Evolutionary conservation across 768 basidiomycete genomes (phyloP), one percentile per base, ranked within the genome.

Genomic region (Podaxis sp.): DNA sequence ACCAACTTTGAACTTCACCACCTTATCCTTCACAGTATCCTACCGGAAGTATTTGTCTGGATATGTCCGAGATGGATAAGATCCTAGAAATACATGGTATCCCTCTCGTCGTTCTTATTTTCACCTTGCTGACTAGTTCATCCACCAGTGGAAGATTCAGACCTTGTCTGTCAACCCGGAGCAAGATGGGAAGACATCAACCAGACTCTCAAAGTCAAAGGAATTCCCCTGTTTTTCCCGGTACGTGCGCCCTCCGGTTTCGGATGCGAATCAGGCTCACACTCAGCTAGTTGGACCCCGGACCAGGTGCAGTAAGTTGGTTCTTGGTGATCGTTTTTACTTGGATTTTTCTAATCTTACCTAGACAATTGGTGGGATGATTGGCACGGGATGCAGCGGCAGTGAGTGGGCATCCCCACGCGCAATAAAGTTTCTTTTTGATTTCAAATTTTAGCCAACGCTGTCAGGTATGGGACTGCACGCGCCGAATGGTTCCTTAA

Each of bases 401-500:
- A 94, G 93, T 84, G 75, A 81, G 84, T 80, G 68, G 40, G 24
- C 30, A 13, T 44, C 63, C 65, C 24, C 36, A 60, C 33, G 51
- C 8, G n/a, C 15, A 39, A 28, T 13, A 54, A 42, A 33, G 22
- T 22, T n/a, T 39, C 26, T 19, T 53, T 24, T 44, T 38, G 15
- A 51, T 51, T 38, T 40, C 49, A n/a, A 22, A 9, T 5, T 44
- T 63, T 39, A 90, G 90, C 90, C 17, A 92, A 92, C 69, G 89
- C 91, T 19, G 90, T 92, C 8, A 79, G 92, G 64, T 95, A 94
- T 72, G 94, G 92, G 56, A 95, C 93, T 13, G 93, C 93, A 4
- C 90, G 88, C 71, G 89, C 83, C 0, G 93, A 95, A 75, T 94
- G 93, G 92, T 92, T 93, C 70, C 77, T 94, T 54, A 94, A 92